A percentile compares a stretch with the other conserved stretches of the same genome.
Evolutionary conservation across 257 asterid species (phyloP).

Genomic region (Misopates orontium): DNA sequence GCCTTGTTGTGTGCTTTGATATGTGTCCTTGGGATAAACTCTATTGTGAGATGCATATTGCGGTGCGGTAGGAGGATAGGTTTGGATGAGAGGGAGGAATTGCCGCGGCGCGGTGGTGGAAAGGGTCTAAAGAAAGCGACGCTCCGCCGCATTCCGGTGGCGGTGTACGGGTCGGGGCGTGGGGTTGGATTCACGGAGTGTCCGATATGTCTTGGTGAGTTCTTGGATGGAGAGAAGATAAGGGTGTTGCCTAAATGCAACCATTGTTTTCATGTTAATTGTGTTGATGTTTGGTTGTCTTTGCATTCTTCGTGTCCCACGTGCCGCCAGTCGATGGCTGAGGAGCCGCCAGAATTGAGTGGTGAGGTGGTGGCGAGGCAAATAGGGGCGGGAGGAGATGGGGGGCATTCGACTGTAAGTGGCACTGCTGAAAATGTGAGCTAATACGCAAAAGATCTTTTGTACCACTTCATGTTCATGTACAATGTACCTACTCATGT

Average conservation of each 20-base stretch:
- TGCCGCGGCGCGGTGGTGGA: constrained; percentile 26
- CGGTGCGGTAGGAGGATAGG: constrained; percentile 40
- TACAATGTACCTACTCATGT: no score
- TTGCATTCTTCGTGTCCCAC: constrained; percentile 75
- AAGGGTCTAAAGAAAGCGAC: constrained; percentile 58
- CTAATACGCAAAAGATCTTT: no score
- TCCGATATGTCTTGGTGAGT: constrained; percentile 70
- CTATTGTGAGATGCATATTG: constrained; percentile 51
- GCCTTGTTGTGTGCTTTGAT: constrained; percentile 63
- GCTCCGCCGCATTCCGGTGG: constrained; percentile 55
- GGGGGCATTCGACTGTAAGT: no score
- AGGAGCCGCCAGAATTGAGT: constrained; percentile 25
- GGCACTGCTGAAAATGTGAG: no score
- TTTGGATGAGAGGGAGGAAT: constrained; percentile 33
- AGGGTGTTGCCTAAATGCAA: constrained; percentile 66
- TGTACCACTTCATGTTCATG: no score
- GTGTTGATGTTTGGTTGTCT: constrained; percentile 70
- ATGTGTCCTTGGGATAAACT: constrained; percentile 59
- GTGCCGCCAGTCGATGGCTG: constrained; percentile 66
- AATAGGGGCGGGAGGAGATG: no score
- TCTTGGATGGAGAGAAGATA: constrained; percentile 66
- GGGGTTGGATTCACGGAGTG: constrained; percentile 53
- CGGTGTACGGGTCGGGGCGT: constrained; percentile 51
- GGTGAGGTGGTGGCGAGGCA: constrained; percentile 29
- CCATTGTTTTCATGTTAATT: constrained; percentile 67